Conservation (phyloP, 2,329 filamentous ascomycete genomes). For the Diatrype stigma region DNA sequence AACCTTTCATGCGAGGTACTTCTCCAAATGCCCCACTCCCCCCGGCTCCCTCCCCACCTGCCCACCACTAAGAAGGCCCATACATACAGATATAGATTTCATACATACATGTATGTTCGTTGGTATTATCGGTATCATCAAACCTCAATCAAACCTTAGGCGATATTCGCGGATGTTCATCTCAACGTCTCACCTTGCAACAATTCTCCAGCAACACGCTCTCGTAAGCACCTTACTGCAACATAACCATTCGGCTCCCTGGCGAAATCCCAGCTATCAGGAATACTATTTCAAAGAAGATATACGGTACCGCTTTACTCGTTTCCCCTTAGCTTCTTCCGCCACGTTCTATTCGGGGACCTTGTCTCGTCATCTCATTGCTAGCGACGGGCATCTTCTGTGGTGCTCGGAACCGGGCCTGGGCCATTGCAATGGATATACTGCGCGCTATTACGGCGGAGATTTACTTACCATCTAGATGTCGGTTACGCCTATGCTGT, state of each 20-base stretch:
- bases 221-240: background rate
- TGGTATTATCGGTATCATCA: no score
- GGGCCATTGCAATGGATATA: background rate
- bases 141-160: no score
- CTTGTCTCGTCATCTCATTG: background rate
- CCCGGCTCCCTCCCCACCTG: background rate
- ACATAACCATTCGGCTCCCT: background rate
- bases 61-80: background rate
- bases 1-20: background rate
- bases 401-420: background rate
- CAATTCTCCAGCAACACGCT: background rate
- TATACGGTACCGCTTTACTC: background rate
- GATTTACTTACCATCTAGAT: no score
- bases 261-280: background rate
- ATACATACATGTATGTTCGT: no score
- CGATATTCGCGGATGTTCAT: no score
- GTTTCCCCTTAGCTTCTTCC: background rate
- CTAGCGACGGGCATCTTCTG: no score
- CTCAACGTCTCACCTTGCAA: background rate
- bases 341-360: background rate
- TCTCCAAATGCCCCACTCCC: background rate
- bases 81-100: background rate
- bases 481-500: background rate
- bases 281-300: background rate
- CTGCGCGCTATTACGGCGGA: background rate